phyloP scores from a whole-genome alignment of 805 yeast species.

The Huiozyma sinensis region DNA sequence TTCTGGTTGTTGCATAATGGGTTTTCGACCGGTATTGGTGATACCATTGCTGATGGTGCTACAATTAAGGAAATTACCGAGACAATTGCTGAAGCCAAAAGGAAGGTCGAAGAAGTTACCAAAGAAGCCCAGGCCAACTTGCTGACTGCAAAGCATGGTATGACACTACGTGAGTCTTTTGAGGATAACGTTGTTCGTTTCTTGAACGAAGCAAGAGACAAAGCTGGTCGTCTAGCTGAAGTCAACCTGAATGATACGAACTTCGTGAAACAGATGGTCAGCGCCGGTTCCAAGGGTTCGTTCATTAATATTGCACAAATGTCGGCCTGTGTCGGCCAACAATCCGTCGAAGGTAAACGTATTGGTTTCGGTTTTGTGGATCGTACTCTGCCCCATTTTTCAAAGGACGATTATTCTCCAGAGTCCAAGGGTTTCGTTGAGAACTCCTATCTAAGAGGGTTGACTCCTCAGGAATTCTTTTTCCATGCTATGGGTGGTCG shows the following conservation, averaged over 20 bases:
- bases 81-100: conserved; percentile 87
- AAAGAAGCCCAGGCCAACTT: conserved; percentile 82
- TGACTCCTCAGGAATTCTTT: conserved; percentile 97
- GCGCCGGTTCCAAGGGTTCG: conserved; percentile 98
- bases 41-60: conserved; percentile 94
- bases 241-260: conserved; percentile 87
- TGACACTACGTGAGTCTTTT: conserved; percentile 96
- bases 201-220: conserved; percentile 95
- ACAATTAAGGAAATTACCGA: conserved; percentile 92
- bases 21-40: conserved; percentile 98
- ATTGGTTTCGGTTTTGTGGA: conserved; percentile 95
- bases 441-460: conserved; percentile 91
- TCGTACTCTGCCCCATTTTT: conserved; percentile 93
- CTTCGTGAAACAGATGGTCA: conserved; percentile 97
- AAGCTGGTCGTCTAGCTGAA: conserved; percentile 98
- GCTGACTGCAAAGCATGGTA: conserved; percentile 95
- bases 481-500: conserved; percentile 99
- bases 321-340: conserved; percentile 99
- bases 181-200: conserved; percentile 95
- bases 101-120: conserved; percentile 88
- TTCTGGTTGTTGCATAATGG: conserved; percentile 95
- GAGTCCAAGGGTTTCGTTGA: conserved; percentile 98
- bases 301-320: conserved; percentile 97
- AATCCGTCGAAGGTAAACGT: conserved; percentile 98
- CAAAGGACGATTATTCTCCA: conserved; percentile 97